Evolutionary conservation across 306 rosid genomes (phyloP), one percentile per base, ranked within the genome.

Genomic region (Glycyrrhiza uralensis): DNA sequence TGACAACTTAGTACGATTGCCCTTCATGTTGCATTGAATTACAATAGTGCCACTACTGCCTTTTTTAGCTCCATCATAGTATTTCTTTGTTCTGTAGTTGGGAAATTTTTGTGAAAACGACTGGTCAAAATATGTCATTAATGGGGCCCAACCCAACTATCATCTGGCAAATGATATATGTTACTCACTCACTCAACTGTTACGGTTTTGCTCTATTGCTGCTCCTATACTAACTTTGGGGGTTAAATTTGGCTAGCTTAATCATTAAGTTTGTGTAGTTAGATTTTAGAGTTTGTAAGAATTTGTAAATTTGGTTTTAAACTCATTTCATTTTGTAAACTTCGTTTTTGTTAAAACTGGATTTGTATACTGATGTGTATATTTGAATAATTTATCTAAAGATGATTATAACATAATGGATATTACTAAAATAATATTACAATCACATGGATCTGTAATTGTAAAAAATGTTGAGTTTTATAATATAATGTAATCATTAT

Each of bases 61-160:
- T n/a, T 41, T 65, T 71, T 32, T 64, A n/a, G 46, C 2, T 1
- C 26, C 45, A 49, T 74, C 38, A 57, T 15, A 12, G 6, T 9
- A 15, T 75, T 38, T 30, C 24, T 46, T 72, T 49, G 20, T 54
- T 46, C 7, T 58, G 26, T 26, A 8, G 38, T 63, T 66, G 7
- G 42, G 42, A 2, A 66, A 8, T 3, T 45, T 66, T 63, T 45
- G 0, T 59, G 75, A 79, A 58, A 66, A 24, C 0, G 79, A 73
- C 79, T 7, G 60, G 83, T 79, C 76, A 79, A 73, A 19, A 28
- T 24, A 23, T 72, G 49, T 57, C 18, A 79, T 79, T 24, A 64
- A 6, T 64, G 54, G 82, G 79, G 15, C 62, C 70, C 69, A 24
- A 24, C 50, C 14, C n/a, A n/a, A n/a, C 13, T 56, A 63, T 55